Evolutionary conservation across 495 filamentous ascomycete species (phyloP).

Genomic region (Xylona heveae): DNA sequence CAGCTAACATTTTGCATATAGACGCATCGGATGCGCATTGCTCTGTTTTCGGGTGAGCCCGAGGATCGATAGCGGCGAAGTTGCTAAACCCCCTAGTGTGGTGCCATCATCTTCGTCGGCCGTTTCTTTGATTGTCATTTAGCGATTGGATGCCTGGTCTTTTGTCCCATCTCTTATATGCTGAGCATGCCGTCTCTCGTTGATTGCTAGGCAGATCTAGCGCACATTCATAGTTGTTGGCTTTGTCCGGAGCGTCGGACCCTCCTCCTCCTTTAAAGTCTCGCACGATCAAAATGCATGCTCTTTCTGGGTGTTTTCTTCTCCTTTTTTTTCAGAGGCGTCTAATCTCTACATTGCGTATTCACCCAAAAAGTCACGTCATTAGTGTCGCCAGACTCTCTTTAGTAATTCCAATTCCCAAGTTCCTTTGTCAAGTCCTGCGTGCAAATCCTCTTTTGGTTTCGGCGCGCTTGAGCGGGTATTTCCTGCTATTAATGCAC

Average conservation of each 20-base stretch:
- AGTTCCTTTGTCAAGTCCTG: not conserved
- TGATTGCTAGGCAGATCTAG: too few relatives aligned
- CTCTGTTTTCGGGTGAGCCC: slow-evolving; percentile 37
- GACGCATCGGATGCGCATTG: slow-evolving; percentile 53
- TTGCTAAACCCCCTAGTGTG: too few relatives aligned
- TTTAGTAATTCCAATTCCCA: slow-evolving; percentile 1
- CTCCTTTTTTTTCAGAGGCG: too few relatives aligned
- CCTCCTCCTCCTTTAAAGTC: too few relatives aligned
- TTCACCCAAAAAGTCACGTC: not conserved
- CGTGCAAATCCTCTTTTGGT: not conserved
- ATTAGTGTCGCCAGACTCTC: not conserved
- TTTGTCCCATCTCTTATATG: too few relatives aligned
- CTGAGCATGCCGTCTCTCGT: too few relatives aligned
- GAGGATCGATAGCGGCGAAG: slow-evolving; percentile 27
- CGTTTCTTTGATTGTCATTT: too few relatives aligned
- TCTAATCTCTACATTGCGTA: too few relatives aligned
- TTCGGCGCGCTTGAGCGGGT: not conserved
- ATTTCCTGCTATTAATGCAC: not conserved
- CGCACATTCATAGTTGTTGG: too few relatives aligned
- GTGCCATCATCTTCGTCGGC: too few relatives aligned
- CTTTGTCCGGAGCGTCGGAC: too few relatives aligned
- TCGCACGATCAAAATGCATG: slow-evolving; percentile 1
- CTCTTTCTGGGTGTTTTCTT: not conserved
- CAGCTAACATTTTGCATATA: slow-evolving; percentile 13
- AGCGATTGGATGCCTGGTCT: too few relatives aligned